Base-by-base conservation (phyloP, 2,329 filamentous ascomycete genomes). In the Claviceps arundinis region DNA sequence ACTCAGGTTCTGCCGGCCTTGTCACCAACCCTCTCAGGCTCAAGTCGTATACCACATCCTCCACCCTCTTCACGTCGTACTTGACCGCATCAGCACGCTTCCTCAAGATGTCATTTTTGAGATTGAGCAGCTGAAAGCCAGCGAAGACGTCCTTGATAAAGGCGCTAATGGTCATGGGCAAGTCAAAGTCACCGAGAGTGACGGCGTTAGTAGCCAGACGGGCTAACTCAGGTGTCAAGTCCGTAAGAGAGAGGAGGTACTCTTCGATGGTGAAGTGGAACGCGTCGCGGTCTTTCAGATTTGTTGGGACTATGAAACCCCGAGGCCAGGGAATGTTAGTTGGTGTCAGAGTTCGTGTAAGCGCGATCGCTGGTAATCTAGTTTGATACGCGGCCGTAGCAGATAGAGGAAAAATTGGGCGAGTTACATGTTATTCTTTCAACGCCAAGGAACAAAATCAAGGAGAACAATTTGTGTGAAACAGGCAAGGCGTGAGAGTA, bases 201-300 rank as follows among this genome's bases (percentile, higher is more conserved):
- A 98, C 93, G 5, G 88, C 85, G 70, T 98, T 98, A 69, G 93
- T 88, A 37, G 93, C 89, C 53, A 98, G 80, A 43, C 91, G 88
- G 55, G 87, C 78, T 61, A 98, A 78, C 71, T 98, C 93, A 63
- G 95, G 89, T 41, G 93, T 87, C 54, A 97, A 80, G 55, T 84
- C 81, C 54, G 93, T 91, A 54, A 97, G 76, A 14, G 89, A 84
- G 54, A 94, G 83, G 24, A 98, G 82, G 68, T 98, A 98, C 70
- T 98, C 93, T 70, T 98, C 93, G 61, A 97, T 91, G 44, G 89
- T 94, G 61, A 98, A 76, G 67, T 98, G 93, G 76, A 98, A 98
- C 49, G 82, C 80, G 65, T 97, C 91, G 56, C 79, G 75, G 62
- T 91, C 85, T 68, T 95, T 95, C 62, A 95, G 77, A 65, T 96